phyloP scores from a whole-genome alignment of 2,329 filamentous ascomycete species.

The Aspergillus uvarum region DNA sequence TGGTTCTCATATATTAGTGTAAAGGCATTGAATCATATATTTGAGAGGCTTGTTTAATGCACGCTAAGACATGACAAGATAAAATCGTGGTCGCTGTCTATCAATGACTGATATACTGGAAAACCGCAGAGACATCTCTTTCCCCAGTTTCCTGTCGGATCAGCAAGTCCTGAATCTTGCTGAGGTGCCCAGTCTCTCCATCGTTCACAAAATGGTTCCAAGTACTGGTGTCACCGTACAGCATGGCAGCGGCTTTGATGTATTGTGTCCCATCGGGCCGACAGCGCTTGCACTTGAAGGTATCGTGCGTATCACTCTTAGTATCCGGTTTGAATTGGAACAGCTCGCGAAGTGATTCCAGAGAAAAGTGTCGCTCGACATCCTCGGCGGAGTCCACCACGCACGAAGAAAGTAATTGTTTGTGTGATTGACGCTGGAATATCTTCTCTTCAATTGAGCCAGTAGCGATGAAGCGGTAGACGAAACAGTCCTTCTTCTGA shows the following conservation, averaged over 20 bases:
- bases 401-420: conserved; percentile 92
- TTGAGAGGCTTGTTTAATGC: neutral
- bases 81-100: neutral
- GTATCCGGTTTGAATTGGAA: conserved; percentile 90
- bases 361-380: conserved; percentile 91
- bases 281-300: conserved; percentile 97
- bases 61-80: neutral
- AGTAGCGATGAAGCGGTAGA: conserved; percentile 98
- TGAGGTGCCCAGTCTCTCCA: conserved; percentile 63
- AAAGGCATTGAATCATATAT: neutral
- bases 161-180: conserved; percentile 84
- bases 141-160: conserved; percentile 80
- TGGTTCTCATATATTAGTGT: neutral
- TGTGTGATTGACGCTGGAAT: conserved; percentile 97
- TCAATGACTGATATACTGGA: conserved; percentile 96
- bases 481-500: conserved; percentile 98
- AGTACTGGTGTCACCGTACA: conserved; percentile 97
- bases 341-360: conserved; percentile 85
- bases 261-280: conserved; percentile 81
- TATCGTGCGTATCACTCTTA: conserved; percentile 92
- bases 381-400: conserved; percentile 97
- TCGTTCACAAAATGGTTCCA: conserved; percentile 97
- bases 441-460: conserved; percentile 99
- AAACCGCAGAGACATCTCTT: conserved; percentile 84
- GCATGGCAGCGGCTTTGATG: conserved; percentile 88